Evolutionary conservation across 495 filamentous ascomycete genomes (phyloP), one percentile per base, ranked within the genome.

Genomic region (Podospora conica): DNA sequence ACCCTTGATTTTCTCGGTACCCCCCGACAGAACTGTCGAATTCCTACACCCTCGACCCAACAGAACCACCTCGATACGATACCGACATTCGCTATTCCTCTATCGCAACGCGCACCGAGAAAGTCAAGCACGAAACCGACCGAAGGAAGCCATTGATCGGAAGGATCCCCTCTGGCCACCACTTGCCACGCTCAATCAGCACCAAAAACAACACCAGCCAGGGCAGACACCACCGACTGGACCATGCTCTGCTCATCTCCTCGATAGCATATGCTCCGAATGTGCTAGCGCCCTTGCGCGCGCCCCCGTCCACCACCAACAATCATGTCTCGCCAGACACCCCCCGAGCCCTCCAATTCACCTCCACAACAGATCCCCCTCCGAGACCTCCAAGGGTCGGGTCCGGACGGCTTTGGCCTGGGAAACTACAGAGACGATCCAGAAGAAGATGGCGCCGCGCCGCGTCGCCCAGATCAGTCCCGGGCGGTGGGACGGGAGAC

Each of bases 331-430:
- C 40, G 40, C 40, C 40, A 48, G 40, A 48, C 40, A 70, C 55
- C 66, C 64, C 64, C 70, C 29, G 63, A 65, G 29, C 27, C 68
- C 58, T 54, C 77, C 82, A 40, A 55, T 23, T 66, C 65, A 53
- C 75, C 85, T 31, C 78, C 84, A 59, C 89, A 91, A 66, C 89
- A 89, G 54, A 96, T 97, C 77, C 92, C 93, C 58, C 81, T 97
- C 58, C 89, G 90, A 75, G 88, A 96, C 75, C 87, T 97, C 58
- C 86, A 87, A 29, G 83, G 85, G 62, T 79, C 84, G 33, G n/a
- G n/a, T n/a, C 82, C 85, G 56, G 84, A 83, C 65, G 79, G 82
- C 20, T 70, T 66, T 56, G 75, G 71, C 55, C 65, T 64, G 55
- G 61, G 66, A 69, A 68, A 65, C 63, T 71, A 65, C 55, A 63